Evolutionary conservation across 2,329 filamentous ascomycete species (phyloP).

Genomic region (Aureobasidium subglaciale): DNA sequence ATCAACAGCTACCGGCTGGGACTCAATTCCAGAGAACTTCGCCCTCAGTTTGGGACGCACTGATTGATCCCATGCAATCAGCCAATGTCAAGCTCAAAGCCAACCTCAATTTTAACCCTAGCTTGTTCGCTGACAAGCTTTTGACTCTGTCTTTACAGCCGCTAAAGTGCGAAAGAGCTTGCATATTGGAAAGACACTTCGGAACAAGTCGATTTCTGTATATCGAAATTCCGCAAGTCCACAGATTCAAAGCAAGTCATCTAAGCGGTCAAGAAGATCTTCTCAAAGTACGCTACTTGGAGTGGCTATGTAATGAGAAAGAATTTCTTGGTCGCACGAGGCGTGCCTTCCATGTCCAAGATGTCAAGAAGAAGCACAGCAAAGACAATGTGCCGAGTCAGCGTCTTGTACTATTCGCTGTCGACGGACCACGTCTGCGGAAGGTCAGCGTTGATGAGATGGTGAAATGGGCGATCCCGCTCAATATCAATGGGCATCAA

Average conservation of each 20-base stretch:
- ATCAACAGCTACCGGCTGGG: neutral
- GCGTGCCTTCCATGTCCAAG: conserved; percentile 33
- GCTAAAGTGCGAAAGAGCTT: conserved; percentile 18
- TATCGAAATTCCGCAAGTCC: conserved; percentile 30
- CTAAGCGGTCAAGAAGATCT: conserved; percentile 20
- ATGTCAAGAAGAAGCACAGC: conserved; percentile 23
- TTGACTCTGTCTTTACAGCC: conserved; percentile 21
- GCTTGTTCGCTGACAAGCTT: conserved; percentile 10
- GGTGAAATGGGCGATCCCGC: conserved; percentile 35
- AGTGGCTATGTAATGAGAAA: conserved; percentile 33
- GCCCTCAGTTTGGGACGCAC: neutral
- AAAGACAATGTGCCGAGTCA: conserved; percentile 8
- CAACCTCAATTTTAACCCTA: neutral
- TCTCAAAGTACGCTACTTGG: conserved; percentile 23
- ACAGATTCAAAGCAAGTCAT: conserved; percentile 13
- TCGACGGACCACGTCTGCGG: conserved; percentile 18
- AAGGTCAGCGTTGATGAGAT: conserved; percentile 24
- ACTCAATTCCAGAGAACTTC: neutral
- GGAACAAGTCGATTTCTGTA: conserved; percentile 37
- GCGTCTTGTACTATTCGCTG: conserved; percentile 23
- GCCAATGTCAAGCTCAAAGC: conserved; percentile 9
- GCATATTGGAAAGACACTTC: conserved; percentile 24
- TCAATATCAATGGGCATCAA: conserved; percentile 30
- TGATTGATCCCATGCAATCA: neutral
- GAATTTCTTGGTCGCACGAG: conserved; percentile 36